Base-by-base conservation (phyloP, 2,329 filamentous ascomycete genomes). In the Botrytis aclada region DNA sequence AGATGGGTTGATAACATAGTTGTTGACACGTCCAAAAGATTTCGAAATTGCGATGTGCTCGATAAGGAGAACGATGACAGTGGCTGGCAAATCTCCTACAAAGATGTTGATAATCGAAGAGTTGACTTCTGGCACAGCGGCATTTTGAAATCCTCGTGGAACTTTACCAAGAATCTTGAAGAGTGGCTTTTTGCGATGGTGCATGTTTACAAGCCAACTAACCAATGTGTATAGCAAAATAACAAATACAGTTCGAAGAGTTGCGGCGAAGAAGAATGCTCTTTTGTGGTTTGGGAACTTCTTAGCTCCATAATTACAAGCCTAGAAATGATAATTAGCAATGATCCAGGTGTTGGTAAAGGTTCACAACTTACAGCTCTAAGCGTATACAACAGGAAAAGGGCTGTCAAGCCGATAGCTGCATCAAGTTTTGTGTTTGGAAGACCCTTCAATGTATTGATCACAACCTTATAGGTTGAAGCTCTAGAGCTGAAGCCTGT, bases 21-120 rank as follows among this genome's bases (percentile, higher is more conserved):
- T 97, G 85, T 98, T 98, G 78, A 98, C 89, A 74, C 95, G 89
- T 16, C 96, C 96, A 77, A 99, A 98, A 0, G 95, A 98, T 82
- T 98, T 99, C 29, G 95, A 94, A 75, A 98, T 98, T 65, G 95
- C 94, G 78, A 98, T 97, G 81, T 98, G 95, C 83, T 98, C 96
- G 74, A 98, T 97, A 51, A 98, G 86, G 73, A 98, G 86, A n/a
- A 99, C 95, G 76, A 98, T 97, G 70, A 98, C 90, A 0, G 92
- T 91, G 12, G 93, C 92, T 0, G 96, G 96, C 6, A 98, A 85
- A 76, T 98, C 87, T 61, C 86, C 85, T 1, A 88, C 86, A 79
- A 97, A 94, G 0, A 88, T 83, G 2, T 84, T 86, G 79, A 97
- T 88, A 69, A 98, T 88, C 0, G 85, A 82, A 0, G 82, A 82